These are phyloP conservation scores for Marchantia polymorpha DNA, from an alignment of 225 moss, liverwort and hornwort genomes.

Conservation along the genomic window DNA sequence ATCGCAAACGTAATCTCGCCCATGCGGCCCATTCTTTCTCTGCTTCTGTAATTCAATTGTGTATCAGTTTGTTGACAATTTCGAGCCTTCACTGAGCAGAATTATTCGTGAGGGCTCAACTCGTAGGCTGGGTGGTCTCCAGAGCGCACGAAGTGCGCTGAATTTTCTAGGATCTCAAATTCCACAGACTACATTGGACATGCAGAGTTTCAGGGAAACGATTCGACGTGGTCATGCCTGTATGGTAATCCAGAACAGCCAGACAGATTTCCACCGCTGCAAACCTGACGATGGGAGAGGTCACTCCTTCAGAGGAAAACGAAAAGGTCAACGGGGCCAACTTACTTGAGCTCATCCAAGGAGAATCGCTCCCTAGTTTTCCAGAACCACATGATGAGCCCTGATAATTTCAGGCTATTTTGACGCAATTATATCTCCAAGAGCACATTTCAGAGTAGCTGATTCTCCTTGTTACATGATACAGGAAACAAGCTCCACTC, in stretches of 20 bases:
- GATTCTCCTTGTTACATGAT: conserved; percentile 22
- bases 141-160: background rate
- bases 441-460: conserved; percentile 34
- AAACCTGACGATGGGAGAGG: background rate
- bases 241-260: background rate
- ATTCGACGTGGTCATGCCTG: background rate
- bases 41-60: background rate
- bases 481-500: background rate
- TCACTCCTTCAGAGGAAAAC: background rate
- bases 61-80: background rate
- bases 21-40: background rate
- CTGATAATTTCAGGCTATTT: conserved; percentile 26
- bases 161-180: background rate
- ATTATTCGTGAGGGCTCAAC: background rate
- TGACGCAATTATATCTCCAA: conserved; percentile 17
- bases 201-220: background rate
- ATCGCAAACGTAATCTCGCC: background rate
- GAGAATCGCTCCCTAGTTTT: conserved; percentile 92
- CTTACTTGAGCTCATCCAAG: conserved; percentile 94
- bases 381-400: conserved; percentile 98
- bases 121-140: background rate
- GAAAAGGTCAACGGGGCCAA: conserved; percentile 11
- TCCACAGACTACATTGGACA: background rate
- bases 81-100: background rate
- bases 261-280: background rate